Conservation (phyloP, 768 basidiomycete species). For the Suillus fuscotomentosus region DNA sequence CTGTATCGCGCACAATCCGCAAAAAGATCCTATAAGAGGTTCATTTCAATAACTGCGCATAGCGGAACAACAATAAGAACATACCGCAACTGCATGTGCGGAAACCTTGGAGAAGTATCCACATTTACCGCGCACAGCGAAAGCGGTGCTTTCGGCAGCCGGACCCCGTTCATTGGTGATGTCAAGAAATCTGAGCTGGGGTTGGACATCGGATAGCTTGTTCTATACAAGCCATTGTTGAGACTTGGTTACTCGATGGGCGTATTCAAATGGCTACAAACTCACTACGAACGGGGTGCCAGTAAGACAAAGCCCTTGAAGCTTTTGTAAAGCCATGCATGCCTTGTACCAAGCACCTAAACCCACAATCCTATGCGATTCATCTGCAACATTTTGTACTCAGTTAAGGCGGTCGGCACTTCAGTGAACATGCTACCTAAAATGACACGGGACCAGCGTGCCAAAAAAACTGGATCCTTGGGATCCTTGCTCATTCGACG, state of each 20-base stretch:
- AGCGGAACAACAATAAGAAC: not conserved
- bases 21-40: not conserved
- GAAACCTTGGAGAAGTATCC: not conserved
- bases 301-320: not conserved
- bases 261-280: not conserved
- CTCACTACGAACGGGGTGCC: not conserved
- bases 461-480: not conserved
- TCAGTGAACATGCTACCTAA: not conserved
- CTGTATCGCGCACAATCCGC: not conserved
- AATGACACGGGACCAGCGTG: not conserved
- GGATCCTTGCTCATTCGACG: not conserved
- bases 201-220: not conserved
- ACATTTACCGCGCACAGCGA: not conserved
- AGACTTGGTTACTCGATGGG: not conserved
- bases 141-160: not conserved
- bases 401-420: not conserved
- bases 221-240: not conserved
- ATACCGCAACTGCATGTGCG: not conserved
- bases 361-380: not conserved
- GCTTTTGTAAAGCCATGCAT: not conserved
- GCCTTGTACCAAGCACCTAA: not conserved
- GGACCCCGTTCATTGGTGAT: not conserved
- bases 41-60: not conserved
- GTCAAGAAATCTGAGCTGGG: not conserved
- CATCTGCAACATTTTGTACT: not conserved